Base-by-base conservation (phyloP, 768 basidiomycete genomes). In the Lyophyllum decastes region DNA sequence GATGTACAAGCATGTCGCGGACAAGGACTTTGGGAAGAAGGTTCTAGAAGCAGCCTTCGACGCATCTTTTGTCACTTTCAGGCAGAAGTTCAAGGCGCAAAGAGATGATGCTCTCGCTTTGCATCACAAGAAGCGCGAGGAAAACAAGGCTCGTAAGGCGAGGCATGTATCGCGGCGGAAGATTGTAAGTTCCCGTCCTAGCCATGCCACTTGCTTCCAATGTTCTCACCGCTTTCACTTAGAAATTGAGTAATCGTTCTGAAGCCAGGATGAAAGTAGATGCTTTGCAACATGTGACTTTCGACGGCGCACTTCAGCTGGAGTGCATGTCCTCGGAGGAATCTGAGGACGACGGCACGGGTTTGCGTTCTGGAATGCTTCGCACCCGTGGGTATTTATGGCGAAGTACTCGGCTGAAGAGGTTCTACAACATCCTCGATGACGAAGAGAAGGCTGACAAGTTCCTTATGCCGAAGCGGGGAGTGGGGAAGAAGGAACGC, bases 301-400 rank as follows among this genome's bases (percentile, higher is more conserved):
- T 91, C 64, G 87, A 90, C 64, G 83, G 83, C 14, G 89, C 90
- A 14, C 70, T 92, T 55, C 85, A 87, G 59, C 59, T 83, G 19
- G 90, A 91, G 47, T 91, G 89, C 70, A 89, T 91, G 86, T 92
- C 90, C 25, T 87, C 86, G 27, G 90, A 92, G 61, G 90, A 92
- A 68, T 90, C 89, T 14, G 84, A 84, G 60, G 73, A 71, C 49
- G 88, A 87, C 34, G 72, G 70, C 27, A 68, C 70, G 58, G 63
- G 50, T 43, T 59, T 64, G 4, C 73, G 67, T 41, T 67, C 66
- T 58, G 74, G 72, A 30, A 61, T 78, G 9, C 70, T 90, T 22
- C 78, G 77, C 25, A 80, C 85, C 24, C 86, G 83, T 44, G 86
- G 87, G 0, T 78, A 81, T 60, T 64, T 78, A 0, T 92, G 90